phyloP scores from a whole-genome alignment of 371 early-diverging fungal species.

The Polyrhizophydium stewartii region DNA sequence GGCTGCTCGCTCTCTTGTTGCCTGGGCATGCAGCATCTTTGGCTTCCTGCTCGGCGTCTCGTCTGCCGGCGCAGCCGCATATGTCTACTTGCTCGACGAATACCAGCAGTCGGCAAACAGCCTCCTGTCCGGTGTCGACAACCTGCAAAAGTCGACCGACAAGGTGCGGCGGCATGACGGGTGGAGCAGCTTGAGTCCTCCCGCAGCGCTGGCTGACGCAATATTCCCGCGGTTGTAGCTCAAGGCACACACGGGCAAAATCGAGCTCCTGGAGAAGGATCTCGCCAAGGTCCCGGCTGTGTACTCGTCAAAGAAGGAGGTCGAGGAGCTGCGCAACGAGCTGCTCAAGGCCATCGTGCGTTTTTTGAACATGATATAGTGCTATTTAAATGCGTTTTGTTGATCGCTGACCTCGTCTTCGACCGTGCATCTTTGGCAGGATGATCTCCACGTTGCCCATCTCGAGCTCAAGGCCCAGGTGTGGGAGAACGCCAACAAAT shows the following conservation, averaged over 20 bases:
- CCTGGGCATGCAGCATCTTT: slow-evolving; percentile 21
- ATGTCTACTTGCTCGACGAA: slow-evolving; percentile 32
- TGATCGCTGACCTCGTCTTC: neutral
- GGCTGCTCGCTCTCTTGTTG: too few relatives aligned
- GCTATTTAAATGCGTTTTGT: neutral
- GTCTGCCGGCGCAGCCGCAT: slow-evolving; percentile 20
- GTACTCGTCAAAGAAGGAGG: slow-evolving; percentile 13
- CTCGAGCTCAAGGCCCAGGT: slow-evolving; percentile 29
- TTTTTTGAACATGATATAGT: neutral
- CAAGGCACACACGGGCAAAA: slow-evolving; percentile 7
- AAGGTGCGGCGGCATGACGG: slow-evolving; percentile 2
- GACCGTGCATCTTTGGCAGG: slow-evolving; percentile 8
- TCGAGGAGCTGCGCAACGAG: slow-evolving; percentile 21
- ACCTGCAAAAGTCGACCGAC: slow-evolving; percentile 22
- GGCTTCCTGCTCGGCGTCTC: slow-evolving; percentile 31
- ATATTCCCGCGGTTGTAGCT: slow-evolving; percentile 8
- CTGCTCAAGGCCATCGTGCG: slow-evolving; percentile 29
- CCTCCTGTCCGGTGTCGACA: slow-evolving; percentile 25
- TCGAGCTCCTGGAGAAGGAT: slow-evolving; percentile 16
- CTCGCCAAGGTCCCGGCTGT: neutral
- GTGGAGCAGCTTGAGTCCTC: too few relatives aligned
- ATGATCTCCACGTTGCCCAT: slow-evolving; percentile 20
- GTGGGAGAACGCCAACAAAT: slow-evolving; percentile 14
- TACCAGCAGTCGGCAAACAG: slow-evolving; percentile 13
- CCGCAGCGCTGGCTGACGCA: too few relatives aligned